Conservation (phyloP, 2,329 filamentous ascomycete genomes). For the Talaromyces rugulosus region DNA sequence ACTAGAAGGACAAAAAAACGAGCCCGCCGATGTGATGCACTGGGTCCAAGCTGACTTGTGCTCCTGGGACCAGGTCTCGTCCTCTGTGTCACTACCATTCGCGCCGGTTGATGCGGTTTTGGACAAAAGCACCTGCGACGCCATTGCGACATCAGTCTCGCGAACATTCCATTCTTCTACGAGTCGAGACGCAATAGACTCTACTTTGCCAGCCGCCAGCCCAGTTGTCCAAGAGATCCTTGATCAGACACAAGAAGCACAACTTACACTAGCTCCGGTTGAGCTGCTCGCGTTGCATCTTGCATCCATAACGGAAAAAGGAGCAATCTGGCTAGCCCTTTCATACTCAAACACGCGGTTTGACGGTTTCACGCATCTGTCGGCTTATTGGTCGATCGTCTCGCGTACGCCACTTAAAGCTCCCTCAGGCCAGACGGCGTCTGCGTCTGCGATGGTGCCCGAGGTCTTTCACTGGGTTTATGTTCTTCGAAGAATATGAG, state of each 20-base stretch:
- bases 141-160: slow-evolving; percentile 27
- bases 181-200: background rate
- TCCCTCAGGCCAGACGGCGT: slow-evolving; percentile 23
- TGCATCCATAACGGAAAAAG: slow-evolving; percentile 23
- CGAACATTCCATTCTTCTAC: slow-evolving; percentile 13
- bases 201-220: background rate
- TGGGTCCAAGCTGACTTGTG: slow-evolving; percentile 29
- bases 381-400: slow-evolving; percentile 24
- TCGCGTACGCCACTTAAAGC: slow-evolving; percentile 29
- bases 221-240: background rate
- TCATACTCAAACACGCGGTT: slow-evolving; percentile 34
- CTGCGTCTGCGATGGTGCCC: slow-evolving; percentile 25
- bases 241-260: slow-evolving; percentile 2
- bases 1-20: slow-evolving; percentile 17
- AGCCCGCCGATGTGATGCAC: slow-evolving; percentile 22
- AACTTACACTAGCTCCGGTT: slow-evolving; percentile 25
- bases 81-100: slow-evolving; percentile 17
- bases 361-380: slow-evolving; percentile 22
- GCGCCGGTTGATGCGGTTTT: slow-evolving; percentile 31
- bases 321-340: slow-evolving; percentile 27
- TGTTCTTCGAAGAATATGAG: slow-evolving; percentile 19
- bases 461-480: slow-evolving; percentile 36
- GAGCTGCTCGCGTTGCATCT: slow-evolving; percentile 33
- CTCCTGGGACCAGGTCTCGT: slow-evolving; percentile 25
- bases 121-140: slow-evolving; percentile 36